These are phyloP conservation scores for Neurospora sp. DNA, from an alignment of 2,329 filamentous ascomycete species.

Conservation along the genomic window DNA sequence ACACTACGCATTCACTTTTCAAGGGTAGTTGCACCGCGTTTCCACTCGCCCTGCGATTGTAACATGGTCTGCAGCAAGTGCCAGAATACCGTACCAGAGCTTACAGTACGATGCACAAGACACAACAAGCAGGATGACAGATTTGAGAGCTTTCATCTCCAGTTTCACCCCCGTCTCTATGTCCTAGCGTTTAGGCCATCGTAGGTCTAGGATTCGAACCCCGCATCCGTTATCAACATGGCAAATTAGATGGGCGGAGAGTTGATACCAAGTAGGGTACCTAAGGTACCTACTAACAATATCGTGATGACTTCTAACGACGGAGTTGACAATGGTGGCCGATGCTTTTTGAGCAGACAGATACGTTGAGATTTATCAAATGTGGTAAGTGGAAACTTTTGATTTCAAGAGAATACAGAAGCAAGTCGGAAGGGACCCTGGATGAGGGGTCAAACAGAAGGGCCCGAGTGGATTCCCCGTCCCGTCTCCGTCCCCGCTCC, in stretches of 20 bases:
- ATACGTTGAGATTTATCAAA: not conserved
- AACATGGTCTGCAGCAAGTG: not conserved
- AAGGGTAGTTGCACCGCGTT: not conserved
- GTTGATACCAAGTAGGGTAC: not conserved
- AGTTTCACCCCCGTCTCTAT: not conserved
- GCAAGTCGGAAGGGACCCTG: not conserved
- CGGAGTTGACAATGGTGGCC: not conserved
- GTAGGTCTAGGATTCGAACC: not conserved
- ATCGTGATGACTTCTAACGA: not conserved
- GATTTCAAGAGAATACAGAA: not conserved
- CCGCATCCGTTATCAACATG: not conserved
- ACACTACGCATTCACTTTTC: not conserved
- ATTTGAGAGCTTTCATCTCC: not conserved
- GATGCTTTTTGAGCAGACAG: not conserved
- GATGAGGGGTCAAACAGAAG: not conserved
- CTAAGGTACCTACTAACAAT: not conserved
- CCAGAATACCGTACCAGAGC: not conserved
- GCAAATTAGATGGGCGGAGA: not conserved
- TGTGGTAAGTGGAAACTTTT: not conserved
- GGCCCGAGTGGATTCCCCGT: not conserved
- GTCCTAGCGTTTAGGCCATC: not conserved
- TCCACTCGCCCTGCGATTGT: not conserved
- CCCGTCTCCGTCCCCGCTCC: not conserved
- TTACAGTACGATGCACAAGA: not conserved
- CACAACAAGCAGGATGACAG: not conserved